Evolutionary conservation across 768 basidiomycete genomes (phyloP).

Genomic region (Amanita thiersii): DNA sequence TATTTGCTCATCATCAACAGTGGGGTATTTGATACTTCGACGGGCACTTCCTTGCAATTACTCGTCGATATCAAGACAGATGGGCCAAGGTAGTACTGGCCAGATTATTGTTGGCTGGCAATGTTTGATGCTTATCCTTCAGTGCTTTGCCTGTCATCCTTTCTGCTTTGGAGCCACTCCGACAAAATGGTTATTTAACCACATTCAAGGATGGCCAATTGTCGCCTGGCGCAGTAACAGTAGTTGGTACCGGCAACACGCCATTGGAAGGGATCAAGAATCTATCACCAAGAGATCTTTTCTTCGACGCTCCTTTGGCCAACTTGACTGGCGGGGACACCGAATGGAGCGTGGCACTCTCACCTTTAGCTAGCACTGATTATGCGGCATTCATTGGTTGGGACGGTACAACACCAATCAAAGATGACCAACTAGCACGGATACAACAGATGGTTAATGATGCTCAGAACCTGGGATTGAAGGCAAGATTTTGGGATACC

Average conservation of each 20-base stretch:
- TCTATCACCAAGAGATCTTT: constrained; percentile 37
- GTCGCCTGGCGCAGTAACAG: constrained; percentile 27
- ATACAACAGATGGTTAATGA: constrained; percentile 31
- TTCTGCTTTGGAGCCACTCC: constrained; percentile 35
- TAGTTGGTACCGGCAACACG: constrained; percentile 45
- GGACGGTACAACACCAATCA: constrained; percentile 36
- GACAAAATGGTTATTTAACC: constrained; percentile 34
- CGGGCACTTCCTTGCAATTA: constrained; percentile 34
- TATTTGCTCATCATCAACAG: constrained; percentile 16
- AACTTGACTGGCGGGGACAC: constrained; percentile 22
- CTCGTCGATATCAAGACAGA: constrained; percentile 47
- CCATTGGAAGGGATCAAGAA: constrained; percentile 37
- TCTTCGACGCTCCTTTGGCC: constrained; percentile 46
- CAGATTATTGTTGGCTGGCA: background rate
- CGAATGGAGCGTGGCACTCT: constrained; percentile 31
- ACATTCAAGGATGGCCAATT: constrained; percentile 34
- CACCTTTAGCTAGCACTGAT: constrained; percentile 45
- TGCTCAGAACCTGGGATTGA: constrained; percentile 35
- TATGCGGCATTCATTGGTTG: constrained; percentile 37
- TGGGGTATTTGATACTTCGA: constrained; percentile 42
- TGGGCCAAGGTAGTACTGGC: constrained; percentile 28
- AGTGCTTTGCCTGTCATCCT: constrained; percentile 36
- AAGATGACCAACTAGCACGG: constrained; percentile 26
- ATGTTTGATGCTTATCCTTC: background rate
- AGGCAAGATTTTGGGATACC: constrained; percentile 46